Base-by-base conservation (phyloP, 768 basidiomycete genomes). In the Auricularia heimuer region DNA sequence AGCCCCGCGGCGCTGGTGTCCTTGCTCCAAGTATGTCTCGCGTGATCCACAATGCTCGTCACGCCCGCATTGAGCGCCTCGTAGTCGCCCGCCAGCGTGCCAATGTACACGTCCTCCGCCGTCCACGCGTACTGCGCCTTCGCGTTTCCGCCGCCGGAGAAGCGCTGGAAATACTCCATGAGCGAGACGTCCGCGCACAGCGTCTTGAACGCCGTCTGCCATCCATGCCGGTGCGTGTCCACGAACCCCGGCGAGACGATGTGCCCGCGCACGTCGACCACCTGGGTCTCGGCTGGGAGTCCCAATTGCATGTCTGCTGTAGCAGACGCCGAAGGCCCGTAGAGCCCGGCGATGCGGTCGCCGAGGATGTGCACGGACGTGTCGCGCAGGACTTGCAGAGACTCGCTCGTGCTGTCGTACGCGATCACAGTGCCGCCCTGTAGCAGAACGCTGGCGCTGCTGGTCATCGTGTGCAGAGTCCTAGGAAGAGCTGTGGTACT, bases 21-120 rank as follows among this genome's bases (percentile, higher is more conserved):
- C 11, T 60, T 14, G 14, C 16, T n/a, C 56, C 56, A 60, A 14
- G 56, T 60, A 10, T 29, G 34, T 60, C 73, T 73, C 65, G 71
- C 73, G 67, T 75, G 74, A 67, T 75, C 74, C 33, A 75, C 66
- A 47, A 74, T 60, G 51, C 73, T 73, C 24, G 74, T 74, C n/a
- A 73, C 71, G 36, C 74, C 74, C 33, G 69, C 67, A 64, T 73
- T 69, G 37, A 75, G 64, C 3, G 74, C 73, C 39, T 75, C 73
- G 63, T 73, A 71, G 54, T 70, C 71, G 11, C 73, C 74, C 1
- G 72, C 71, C 62, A 75, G 70, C 39, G 72, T 71, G 33, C 74
- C 72, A 51, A 72, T 71, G 61, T 68, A 67, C 58, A 72, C 68
- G 47, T 75, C 73, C 3, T 70, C 70, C 11, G 70, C 65, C 1